phyloP scores from a whole-genome alignment of 495 filamentous ascomycete genomes.

The Talaromyces adpressus region DNA sequence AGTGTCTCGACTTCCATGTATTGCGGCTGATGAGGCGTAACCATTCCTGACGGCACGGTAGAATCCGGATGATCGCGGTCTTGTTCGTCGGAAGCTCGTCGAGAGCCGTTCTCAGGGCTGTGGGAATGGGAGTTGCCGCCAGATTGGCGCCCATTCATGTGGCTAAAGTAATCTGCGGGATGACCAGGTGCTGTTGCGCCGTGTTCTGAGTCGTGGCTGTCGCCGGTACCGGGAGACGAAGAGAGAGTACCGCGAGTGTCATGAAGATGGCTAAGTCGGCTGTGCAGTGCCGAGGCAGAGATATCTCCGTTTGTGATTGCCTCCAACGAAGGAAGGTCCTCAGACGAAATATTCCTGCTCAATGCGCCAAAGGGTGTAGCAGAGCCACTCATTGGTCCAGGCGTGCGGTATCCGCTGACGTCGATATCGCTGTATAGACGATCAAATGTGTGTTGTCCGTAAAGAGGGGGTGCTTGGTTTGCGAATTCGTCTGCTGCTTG shows the following conservation, averaged over 20 bases:
- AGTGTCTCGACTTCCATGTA: constrained; percentile 55
- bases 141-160: constrained; percentile 13
- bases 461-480: constrained; percentile 72
- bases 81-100: constrained; percentile 55
- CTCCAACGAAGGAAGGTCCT: constrained; percentile 63
- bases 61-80: constrained; percentile 30
- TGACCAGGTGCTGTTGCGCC: neutral
- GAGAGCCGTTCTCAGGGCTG: constrained; percentile 35
- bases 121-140: constrained; percentile 23
- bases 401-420: constrained; percentile 67
- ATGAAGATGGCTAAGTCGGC: constrained; percentile 53
- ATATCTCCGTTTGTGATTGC: constrained; percentile 47
- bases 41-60: constrained; percentile 38
- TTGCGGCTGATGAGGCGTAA: constrained; percentile 58
- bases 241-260: constrained; percentile 17
- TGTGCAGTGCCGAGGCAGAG: constrained; percentile 51
- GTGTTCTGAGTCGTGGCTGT: constrained; percentile 4
- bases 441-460: constrained; percentile 81
- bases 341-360: constrained; percentile 68
- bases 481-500: constrained; percentile 30
- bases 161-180: constrained; percentile 17
- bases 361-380: constrained; percentile 70
- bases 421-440: constrained; percentile 83
- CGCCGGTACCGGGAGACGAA: constrained; percentile 11
- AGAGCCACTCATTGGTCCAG: constrained; percentile 57